Percentiles rank a stretch among this genome's conserved stretches.
Conservation (phyloP, 1,284 basidiomycete species). For the Athelia psychrophila region DNA sequence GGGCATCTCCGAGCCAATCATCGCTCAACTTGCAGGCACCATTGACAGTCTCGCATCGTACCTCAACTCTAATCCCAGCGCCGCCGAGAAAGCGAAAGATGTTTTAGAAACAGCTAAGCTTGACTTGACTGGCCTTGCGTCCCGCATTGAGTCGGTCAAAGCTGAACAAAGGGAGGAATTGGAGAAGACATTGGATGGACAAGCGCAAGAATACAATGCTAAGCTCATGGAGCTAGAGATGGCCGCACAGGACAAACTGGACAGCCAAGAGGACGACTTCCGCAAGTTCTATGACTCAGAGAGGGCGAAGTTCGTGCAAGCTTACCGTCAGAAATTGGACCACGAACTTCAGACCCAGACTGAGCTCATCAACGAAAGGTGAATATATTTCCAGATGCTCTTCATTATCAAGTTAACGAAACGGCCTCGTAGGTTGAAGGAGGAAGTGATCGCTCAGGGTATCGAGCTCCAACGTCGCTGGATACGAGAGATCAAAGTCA, state of each 20-base stretch:
- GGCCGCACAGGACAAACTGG: constrained; percentile 80
- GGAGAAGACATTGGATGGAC: constrained; percentile 79
- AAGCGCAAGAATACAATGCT: constrained; percentile 81
- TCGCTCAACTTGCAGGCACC: constrained; percentile 88
- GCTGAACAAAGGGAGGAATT: constrained; percentile 78
- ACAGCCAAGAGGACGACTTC: constrained; percentile 86
- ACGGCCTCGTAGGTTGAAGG: constrained; percentile 65
- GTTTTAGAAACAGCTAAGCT: constrained; percentile 74
- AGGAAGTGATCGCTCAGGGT: constrained; percentile 95
- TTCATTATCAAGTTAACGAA: not conserved
- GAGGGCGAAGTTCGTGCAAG: constrained; percentile 68
- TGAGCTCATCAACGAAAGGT: constrained; percentile 93
- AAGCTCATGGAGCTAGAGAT: constrained; percentile 85
- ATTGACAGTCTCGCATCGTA: constrained; percentile 92
- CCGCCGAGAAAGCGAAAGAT: constrained; percentile 63
- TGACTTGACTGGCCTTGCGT: constrained; percentile 81
- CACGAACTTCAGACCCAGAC: constrained; percentile 87
- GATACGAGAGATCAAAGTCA: constrained; percentile 94
- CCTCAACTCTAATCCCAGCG: constrained; percentile 72
- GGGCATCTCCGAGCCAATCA: constrained; percentile 78
- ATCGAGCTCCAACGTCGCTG: constrained; percentile 96
- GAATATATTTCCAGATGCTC: constrained; percentile 16
- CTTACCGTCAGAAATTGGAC: constrained; percentile 87
- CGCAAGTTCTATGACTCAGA: constrained; percentile 83
- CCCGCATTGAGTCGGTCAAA: constrained; percentile 80